Evolutionary conservation across 2,329 filamentous ascomycete genomes (phyloP), one percentile per base, ranked within the genome.

Genomic region (Penicillium sp.): DNA sequence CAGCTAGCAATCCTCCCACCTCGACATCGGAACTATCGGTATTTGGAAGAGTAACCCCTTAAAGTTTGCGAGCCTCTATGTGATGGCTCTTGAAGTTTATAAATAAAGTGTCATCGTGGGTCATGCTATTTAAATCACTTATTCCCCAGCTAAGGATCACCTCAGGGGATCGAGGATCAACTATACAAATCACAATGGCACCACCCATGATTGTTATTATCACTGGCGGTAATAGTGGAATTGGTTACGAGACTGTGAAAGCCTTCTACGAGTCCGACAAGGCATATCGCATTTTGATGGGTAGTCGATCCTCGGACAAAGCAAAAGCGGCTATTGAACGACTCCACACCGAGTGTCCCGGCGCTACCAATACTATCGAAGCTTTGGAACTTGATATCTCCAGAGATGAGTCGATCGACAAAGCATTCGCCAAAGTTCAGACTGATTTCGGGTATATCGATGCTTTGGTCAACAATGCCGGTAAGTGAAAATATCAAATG

Each of bases 231-330:
- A 58, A 58, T 21, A 36, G 50, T 43, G 56, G 56, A 5, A 31
- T 58, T 28, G 56, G 56, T 26, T 52, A 53, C 41, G 56, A 58
- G n/a, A 50, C 53, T 3, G 56, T 56, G 2, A 56, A 58, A n/a
- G 56, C 53, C 2, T 34, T 58, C n/a, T 23, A 45, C 6, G 34
- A 49, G 26, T 45, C 48, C 3, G 24, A 53, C 6, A 53, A 47
- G 12, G 23, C 46, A 5, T 58, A 56, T 15, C 48, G 45, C 21
- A 42, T 54, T 8, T n/a, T 56, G 1, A 44, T 58, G 50, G 48
- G 51, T 13, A 56, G 53, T 33, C 47, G 56, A 3, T 53, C 51
- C 15, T 10, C 47, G 1, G 49, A 55, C 10, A 58, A 51, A n/a
- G 52, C 42, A 2, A 39, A 44, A 29, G 9, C 38, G 0, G 55